Evolutionary conservation across 1,284 basidiomycete species (phyloP).

Genomic region (Apiotrichum brassicae): DNA sequence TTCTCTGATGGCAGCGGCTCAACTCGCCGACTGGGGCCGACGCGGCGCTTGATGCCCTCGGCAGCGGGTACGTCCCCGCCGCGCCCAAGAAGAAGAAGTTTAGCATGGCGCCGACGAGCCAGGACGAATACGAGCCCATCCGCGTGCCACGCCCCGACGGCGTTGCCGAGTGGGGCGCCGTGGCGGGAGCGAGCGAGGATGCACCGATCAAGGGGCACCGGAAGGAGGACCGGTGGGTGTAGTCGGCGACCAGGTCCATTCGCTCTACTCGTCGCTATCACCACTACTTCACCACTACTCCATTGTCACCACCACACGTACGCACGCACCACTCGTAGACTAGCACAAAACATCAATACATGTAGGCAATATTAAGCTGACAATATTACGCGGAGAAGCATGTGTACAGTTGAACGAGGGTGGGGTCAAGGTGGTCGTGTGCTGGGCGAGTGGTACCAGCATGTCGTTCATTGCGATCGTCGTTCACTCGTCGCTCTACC

Average conservation of each 20-base stretch:
- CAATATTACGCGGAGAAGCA: not conserved
- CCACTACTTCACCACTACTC: too few relatives aligned
- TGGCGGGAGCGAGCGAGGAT: constrained; percentile 52
- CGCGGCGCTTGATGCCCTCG: constrained; percentile 6
- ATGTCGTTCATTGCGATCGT: not conserved
- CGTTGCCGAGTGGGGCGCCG: constrained; percentile 83
- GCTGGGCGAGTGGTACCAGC: too few relatives aligned
- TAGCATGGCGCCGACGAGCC: constrained; percentile 27
- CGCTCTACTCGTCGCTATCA: too few relatives aligned
- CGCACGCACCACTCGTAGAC: constrained; percentile 1
- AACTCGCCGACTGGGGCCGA: constrained; percentile 18
- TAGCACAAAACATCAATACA: not conserved
- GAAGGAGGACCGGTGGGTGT: constrained; percentile 43
- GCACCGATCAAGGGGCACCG: constrained; percentile 39
- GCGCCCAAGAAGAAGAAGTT: constrained; percentile 24
- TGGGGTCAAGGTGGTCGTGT: not conserved
- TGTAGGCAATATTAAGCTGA: constrained; percentile 3
- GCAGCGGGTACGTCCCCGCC: constrained; percentile 4
- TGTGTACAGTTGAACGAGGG: too few relatives aligned
- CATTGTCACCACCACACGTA: too few relatives aligned
- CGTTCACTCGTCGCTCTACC: not conserved
- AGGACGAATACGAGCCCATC: constrained; percentile 79
- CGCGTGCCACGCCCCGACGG: constrained; percentile 75
- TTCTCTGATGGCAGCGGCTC: constrained; percentile 20
- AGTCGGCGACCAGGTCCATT: too few relatives aligned